These are phyloP conservation scores for Phytophthora sojae DNA, from an alignment of 352 stramenopile species.

Conservation along the genomic window DNA sequence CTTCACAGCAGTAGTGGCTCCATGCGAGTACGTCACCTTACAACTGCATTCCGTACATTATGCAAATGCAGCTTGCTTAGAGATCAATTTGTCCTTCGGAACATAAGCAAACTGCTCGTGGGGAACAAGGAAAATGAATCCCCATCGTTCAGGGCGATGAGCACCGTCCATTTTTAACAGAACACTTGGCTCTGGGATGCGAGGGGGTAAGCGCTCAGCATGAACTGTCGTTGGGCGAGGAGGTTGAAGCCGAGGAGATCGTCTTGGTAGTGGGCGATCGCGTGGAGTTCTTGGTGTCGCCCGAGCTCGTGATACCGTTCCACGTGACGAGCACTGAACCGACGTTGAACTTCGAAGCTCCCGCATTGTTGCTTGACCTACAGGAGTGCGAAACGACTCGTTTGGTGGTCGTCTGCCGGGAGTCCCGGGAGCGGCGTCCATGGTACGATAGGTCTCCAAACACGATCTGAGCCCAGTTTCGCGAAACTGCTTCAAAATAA, in stretches of 20 bases:
- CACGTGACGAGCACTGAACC: not conserved
- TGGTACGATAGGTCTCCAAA: no score
- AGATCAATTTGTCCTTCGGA: conserved; percentile 2
- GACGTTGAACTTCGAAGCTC: not conserved
- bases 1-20: conserved; percentile 7
- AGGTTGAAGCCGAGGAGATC: conserved; percentile 1
- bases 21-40: conserved; percentile 10
- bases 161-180: not conserved
- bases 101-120: not conserved
- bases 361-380: no score
- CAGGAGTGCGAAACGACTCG: no score
- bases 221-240: not conserved
- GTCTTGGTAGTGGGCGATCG: not conserved
- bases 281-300: not conserved
- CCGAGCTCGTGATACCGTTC: not conserved
- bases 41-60: conserved; percentile 12
- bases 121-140: conserved; percentile 9
- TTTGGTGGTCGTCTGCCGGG: no score
- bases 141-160: not conserved
- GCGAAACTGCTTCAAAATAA: no score
- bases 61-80: not conserved
- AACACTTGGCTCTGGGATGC: conserved; percentile 8
- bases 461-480: no score
- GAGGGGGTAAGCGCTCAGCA: not conserved
- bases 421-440: no score